Evolutionary conservation across 1,139 yeast genomes (phyloP).

Genomic region (Saccharomyces uvarum): DNA sequence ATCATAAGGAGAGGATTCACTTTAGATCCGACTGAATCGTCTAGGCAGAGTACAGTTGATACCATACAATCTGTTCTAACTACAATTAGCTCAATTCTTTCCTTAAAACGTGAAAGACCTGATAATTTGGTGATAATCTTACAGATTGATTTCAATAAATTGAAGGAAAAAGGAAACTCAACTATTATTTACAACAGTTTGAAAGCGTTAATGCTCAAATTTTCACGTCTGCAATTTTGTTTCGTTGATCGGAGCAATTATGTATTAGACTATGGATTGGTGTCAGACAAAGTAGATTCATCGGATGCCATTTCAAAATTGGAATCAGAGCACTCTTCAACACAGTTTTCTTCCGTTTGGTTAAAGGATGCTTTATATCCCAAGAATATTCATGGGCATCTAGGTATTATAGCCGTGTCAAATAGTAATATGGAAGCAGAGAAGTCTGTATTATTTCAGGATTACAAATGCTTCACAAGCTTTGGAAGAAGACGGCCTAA

Average conservation of each 20-base stretch:
- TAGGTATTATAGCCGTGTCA: slow-evolving; percentile 26
- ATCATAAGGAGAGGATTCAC: slow-evolving; percentile 20
- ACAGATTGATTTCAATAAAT: slow-evolving; percentile 23
- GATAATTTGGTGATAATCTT: slow-evolving; percentile 22
- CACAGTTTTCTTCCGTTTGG: slow-evolving; percentile 15
- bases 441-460: slow-evolving; percentile 20
- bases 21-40: slow-evolving; percentile 4
- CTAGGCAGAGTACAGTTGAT: slow-evolving; percentile 4
- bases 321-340: background rate
- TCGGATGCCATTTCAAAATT: slow-evolving; percentile 2
- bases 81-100: slow-evolving; percentile 25
- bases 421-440: slow-evolving; percentile 23
- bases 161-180: slow-evolving; percentile 11
- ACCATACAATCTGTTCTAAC: slow-evolving; percentile 20
- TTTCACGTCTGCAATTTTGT: slow-evolving; percentile 14
- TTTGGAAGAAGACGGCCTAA: slow-evolving; percentile 20
- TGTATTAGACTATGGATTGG: slow-evolving; percentile 9
- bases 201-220: slow-evolving; percentile 21
- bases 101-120: slow-evolving; percentile 26
- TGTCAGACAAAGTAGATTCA: slow-evolving; percentile 4
- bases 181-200: slow-evolving; percentile 19
- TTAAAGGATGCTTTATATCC: slow-evolving; percentile 13
- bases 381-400: slow-evolving; percentile 2
- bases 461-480: slow-evolving; percentile 17
- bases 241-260: slow-evolving; percentile 15